Conservation (phyloP, 305 asterid species). For the Stenogyne calaminthoides region DNA sequence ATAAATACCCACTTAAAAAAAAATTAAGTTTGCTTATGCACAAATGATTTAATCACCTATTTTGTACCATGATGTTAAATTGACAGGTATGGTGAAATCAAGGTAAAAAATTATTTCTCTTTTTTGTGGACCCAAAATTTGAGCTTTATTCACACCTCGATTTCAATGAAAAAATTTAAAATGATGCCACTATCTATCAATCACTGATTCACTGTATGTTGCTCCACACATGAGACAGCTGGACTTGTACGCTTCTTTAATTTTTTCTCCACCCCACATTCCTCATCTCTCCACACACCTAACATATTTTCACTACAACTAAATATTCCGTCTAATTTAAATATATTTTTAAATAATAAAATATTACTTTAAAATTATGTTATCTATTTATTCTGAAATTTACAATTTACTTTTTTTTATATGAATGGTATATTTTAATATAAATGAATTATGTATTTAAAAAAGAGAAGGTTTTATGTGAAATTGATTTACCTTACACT, state of each 20-base stretch:
- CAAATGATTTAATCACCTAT: too few species aligned
- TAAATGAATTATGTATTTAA: too few species aligned
- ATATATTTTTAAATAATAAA: too few species aligned
- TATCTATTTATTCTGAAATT: too few species aligned
- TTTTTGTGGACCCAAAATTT: not conserved
- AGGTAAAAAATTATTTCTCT: not conserved
- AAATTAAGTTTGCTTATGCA: not conserved
- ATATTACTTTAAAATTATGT: too few species aligned
- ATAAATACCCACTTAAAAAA: too few species aligned
- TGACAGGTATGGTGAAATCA: conserved; percentile 10
- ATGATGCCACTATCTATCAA: not conserved
- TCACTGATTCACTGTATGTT: not conserved
- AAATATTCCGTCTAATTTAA: too few species aligned
- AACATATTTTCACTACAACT: too few species aligned
- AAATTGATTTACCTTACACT: too few species aligned
- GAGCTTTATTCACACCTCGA: conserved; percentile 5
- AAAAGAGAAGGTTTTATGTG: too few species aligned
- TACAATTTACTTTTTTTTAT: too few species aligned
- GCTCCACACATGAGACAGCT: conserved; percentile 31
- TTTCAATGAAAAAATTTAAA: conserved; percentile 3
- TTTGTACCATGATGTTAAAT: not conserved
- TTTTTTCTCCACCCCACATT: conserved; percentile 50
- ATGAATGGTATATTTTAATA: too few species aligned
- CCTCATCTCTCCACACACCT: conserved; percentile 30
- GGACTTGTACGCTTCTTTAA: conserved; percentile 24